Evolutionary conservation across 768 basidiomycete genomes (phyloP).

Genomic region (Cytidiella melzeri): DNA sequence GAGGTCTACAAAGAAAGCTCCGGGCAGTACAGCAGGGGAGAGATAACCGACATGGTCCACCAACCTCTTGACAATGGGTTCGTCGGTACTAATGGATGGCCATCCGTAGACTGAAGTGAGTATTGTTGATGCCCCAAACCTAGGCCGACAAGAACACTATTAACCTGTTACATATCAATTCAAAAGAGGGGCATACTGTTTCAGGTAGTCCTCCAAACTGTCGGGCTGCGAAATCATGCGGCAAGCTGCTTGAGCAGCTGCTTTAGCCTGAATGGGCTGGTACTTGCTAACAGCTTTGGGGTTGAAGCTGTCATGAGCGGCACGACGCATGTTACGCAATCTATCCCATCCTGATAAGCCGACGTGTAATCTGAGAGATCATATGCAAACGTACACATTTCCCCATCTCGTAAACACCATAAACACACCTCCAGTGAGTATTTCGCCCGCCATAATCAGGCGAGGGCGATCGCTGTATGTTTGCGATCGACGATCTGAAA

Average conservation of each 20-base stretch:
- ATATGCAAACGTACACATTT: background rate
- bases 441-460: constrained; percentile 21
- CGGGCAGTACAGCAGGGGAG: background rate
- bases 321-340: background rate
- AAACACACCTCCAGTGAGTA: constrained; percentile 6
- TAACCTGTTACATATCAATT: background rate
- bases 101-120: too few relatives aligned
- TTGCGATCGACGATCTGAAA: too few relatives aligned
- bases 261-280: background rate
- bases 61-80: too few relatives aligned
- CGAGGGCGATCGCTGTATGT: constrained; percentile 25
- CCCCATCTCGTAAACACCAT: background rate
- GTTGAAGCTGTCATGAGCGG: background rate
- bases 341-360: background rate
- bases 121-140: background rate
- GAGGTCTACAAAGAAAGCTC: background rate
- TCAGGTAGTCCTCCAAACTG: background rate
- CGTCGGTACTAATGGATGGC: too few relatives aligned
- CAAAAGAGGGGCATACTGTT: background rate
- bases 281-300: background rate
- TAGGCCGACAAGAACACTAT: background rate
- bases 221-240: background rate
- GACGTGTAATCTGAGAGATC: background rate
- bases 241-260: background rate
- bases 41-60: too few relatives aligned